A percentile compares a stretch with the other conserved stretches of the same genome.
Evolutionary conservation across 2,329 filamentous ascomycete genomes (phyloP).

Genomic region (Ilyonectria sp.): DNA sequence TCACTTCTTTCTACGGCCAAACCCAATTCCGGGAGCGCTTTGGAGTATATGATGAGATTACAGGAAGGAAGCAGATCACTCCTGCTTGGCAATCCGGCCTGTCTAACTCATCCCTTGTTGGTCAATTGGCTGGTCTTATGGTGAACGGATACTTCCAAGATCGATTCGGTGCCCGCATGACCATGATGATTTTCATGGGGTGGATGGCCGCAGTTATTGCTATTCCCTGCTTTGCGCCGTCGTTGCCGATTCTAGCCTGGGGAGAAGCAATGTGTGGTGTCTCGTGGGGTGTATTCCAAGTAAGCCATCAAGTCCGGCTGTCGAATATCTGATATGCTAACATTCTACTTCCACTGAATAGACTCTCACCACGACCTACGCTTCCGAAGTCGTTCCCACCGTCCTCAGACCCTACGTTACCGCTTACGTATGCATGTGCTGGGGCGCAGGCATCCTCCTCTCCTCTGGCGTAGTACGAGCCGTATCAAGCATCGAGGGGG

Average conservation of each 20-base stretch:
- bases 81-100: constrained; percentile 64
- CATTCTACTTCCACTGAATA: constrained; percentile 27
- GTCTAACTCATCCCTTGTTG: constrained; percentile 59
- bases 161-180: constrained; percentile 47
- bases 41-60: constrained; percentile 5
- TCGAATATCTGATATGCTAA: no score
- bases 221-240: constrained; percentile 51
- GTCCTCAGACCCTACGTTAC: constrained; percentile 58
- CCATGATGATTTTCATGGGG: constrained; percentile 41
- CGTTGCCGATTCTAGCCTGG: constrained; percentile 53
- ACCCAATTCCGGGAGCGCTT: constrained; percentile 37
- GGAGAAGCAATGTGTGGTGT: constrained; percentile 55
- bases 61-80: constrained; percentile 55
- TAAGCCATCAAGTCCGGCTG: neutral
- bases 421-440: constrained; percentile 61
- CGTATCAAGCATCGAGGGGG: constrained; percentile 49
- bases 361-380: constrained; percentile 60
- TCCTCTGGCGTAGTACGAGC: constrained; percentile 56
- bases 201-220: constrained; percentile 29
- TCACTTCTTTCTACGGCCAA: constrained; percentile 35
- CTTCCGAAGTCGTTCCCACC: constrained; percentile 56
- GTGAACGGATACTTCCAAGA: constrained; percentile 60
- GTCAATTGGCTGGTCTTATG: constrained; percentile 61
- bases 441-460: constrained; percentile 60
- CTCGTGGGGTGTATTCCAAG: constrained; percentile 52